Conservation (phyloP, 176 grass and related monocot species). For the Hordeum marinum region DNA sequence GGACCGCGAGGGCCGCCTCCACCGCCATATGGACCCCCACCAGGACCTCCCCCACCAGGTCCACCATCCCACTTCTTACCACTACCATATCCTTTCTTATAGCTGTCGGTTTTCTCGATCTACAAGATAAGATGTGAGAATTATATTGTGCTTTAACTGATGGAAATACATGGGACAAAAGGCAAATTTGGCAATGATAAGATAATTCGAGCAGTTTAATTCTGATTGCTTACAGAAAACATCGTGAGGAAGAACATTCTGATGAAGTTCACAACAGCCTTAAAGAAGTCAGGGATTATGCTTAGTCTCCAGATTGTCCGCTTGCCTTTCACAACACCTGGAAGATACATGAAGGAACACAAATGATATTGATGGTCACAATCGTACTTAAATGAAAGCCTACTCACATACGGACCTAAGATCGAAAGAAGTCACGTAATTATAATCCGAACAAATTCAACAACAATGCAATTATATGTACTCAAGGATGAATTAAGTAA, state of each 20-base stretch:
- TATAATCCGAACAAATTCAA: not conserved
- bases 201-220: not conserved
- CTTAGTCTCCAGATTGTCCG: slow-evolving; percentile 81
- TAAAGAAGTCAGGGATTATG: slow-evolving; percentile 93
- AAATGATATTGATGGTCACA: not conserved
- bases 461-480: not conserved
- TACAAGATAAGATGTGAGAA: slow-evolving; percentile 19
- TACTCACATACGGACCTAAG: not conserved
- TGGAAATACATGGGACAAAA: slow-evolving; percentile 10
- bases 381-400: not conserved
- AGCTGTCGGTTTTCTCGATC: slow-evolving; percentile 77
- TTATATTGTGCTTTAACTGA: not conserved
- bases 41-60: slow-evolving; percentile 70
- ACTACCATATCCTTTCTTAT: slow-evolving; percentile 75
- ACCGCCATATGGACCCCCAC: slow-evolving; percentile 66
- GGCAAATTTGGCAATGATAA: not conserved
- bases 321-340: slow-evolving; percentile 93
- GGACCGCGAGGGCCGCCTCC: slow-evolving; percentile 56
- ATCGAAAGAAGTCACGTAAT: not conserved
- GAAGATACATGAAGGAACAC: slow-evolving; percentile 9
- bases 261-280: slow-evolving; percentile 61
- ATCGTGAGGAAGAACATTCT: slow-evolving; percentile 72
- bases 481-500: not conserved
- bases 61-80: slow-evolving; percentile 98
- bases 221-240: slow-evolving; percentile 69